A percentile compares a stretch with the other conserved stretches of the same genome.
phyloP scores from a whole-genome alignment of 495 filamentous ascomycete species.

The Penicillium steckii region DNA sequence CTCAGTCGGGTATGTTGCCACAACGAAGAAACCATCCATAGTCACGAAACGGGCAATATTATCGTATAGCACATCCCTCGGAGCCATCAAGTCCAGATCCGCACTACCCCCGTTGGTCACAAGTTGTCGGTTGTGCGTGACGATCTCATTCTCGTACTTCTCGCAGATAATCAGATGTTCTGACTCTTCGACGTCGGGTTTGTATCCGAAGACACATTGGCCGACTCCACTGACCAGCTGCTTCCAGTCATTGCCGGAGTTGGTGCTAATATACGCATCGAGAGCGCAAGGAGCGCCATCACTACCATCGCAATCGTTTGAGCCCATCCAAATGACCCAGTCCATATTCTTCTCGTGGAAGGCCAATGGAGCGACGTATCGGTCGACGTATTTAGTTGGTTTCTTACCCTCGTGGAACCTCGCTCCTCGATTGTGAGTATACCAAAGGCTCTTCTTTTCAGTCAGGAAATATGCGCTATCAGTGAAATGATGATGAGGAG shows the following conservation, averaged over 20 bases:
- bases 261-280: conserved; percentile 66
- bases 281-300: conserved; percentile 56
- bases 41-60: conserved; percentile 84
- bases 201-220: conserved; percentile 79
- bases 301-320: conserved; percentile 50
- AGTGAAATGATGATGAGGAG: conserved; percentile 73
- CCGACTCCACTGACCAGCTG: conserved; percentile 63
- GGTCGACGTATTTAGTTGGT: conserved; percentile 31
- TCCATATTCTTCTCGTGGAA: conserved; percentile 82
- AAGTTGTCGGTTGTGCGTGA: conserved; percentile 60
- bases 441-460: conserved; percentile 62
- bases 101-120: conserved; percentile 66
- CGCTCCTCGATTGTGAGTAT: conserved; percentile 71
- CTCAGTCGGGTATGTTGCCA: conserved; percentile 65
- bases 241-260: conserved; percentile 77
- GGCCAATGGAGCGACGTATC: conserved; percentile 49
- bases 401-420: conserved; percentile 67
- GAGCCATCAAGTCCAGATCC: conserved; percentile 48
- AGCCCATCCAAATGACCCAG: conserved; percentile 89
- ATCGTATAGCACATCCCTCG: conserved; percentile 53
- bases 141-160: conserved; percentile 61
- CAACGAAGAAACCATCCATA: conserved; percentile 93
- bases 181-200: conserved; percentile 57
- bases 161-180: conserved; percentile 79
- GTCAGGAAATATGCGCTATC: conserved; percentile 87